These are phyloP conservation scores for Aspergillus sp. DNA, from an alignment of 2,329 filamentous ascomycete species.

Conservation along the genomic window DNA sequence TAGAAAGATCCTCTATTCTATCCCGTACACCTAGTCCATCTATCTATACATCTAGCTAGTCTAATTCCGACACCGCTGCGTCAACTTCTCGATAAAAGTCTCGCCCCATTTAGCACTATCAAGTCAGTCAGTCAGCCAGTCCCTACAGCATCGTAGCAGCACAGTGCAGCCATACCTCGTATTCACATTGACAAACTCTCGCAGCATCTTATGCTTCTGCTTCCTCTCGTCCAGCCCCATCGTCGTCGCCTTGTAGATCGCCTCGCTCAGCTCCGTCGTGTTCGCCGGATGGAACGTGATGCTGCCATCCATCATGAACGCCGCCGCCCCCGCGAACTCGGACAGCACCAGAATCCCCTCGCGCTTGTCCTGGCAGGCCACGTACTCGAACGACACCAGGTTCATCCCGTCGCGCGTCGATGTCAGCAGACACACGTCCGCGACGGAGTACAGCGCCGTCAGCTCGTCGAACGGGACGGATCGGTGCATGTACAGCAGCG, in stretches of 20 bases:
- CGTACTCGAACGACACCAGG: slow-evolving; percentile 92
- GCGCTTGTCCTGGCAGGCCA: slow-evolving; percentile 75
- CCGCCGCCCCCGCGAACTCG: slow-evolving; percentile 89
- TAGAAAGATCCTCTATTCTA: no score
- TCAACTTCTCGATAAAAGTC: slow-evolving; percentile 18
- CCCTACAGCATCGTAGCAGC: background rate
- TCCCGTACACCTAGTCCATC: no score
- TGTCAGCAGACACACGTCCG: slow-evolving; percentile 78
- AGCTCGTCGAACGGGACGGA: slow-evolving; percentile 88
- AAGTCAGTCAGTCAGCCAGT: slow-evolving; percentile 1
- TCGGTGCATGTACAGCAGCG: slow-evolving; percentile 92
- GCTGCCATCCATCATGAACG: slow-evolving; percentile 70
- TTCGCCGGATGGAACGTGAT: slow-evolving; percentile 95
- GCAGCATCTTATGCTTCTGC: slow-evolving; percentile 71
- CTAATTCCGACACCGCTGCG: slow-evolving; percentile 4
- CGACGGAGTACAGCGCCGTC: slow-evolving; percentile 81
- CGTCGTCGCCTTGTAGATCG: slow-evolving; percentile 76
- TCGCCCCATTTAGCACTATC: slow-evolving; percentile 25
- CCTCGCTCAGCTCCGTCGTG: slow-evolving; percentile 79
- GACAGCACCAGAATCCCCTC: slow-evolving; percentile 89
- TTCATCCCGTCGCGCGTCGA: slow-evolving; percentile 96
- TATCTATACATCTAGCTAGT: no score
- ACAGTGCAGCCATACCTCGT: slow-evolving; percentile 49
- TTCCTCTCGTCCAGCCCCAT: slow-evolving; percentile 75
- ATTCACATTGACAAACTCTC: slow-evolving; percentile 85